A percentile compares a stretch with the other conserved stretches of the same genome.
Conservation (phyloP, 306 rosid species). For the Herpetospermum pedunculosum region DNA sequence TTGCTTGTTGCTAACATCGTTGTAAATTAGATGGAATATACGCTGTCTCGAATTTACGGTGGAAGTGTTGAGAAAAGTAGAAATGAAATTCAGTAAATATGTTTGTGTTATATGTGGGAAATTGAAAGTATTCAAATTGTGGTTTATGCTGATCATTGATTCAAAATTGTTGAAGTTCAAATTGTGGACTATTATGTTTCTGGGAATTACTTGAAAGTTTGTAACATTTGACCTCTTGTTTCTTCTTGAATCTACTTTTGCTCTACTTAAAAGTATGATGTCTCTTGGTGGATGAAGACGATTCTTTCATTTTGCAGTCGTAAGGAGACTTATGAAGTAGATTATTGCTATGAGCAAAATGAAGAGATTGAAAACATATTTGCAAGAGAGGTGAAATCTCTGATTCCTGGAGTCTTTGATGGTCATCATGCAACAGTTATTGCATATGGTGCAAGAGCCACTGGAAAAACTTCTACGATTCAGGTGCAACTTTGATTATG, state of each 20-base stretch:
- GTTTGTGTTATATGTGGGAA: neutral
- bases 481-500: conserved; percentile 40
- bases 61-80: neutral
- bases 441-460: conserved; percentile 75
- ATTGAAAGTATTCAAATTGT: neutral
- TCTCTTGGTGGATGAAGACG: neutral
- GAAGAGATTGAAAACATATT: conserved; percentile 48
- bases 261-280: neutral
- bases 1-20: neutral
- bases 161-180: neutral
- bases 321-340: conserved; percentile 43
- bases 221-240: neutral
- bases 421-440: conserved; percentile 64
- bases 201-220: neutral
- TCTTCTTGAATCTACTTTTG: neutral
- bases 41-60: neutral
- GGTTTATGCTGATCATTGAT: neutral
- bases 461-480: conserved; percentile 63
- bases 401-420: conserved; percentile 46
- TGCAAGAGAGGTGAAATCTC: conserved; percentile 53
- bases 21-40: neutral
- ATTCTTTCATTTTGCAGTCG: conserved; percentile 29
- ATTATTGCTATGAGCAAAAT: conserved; percentile 47
- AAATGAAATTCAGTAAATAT: neutral
- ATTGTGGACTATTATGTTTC: neutral